phyloP scores from a whole-genome alignment of 495 filamentous ascomycete genomes.

The Hypoxylon trugodes region DNA sequence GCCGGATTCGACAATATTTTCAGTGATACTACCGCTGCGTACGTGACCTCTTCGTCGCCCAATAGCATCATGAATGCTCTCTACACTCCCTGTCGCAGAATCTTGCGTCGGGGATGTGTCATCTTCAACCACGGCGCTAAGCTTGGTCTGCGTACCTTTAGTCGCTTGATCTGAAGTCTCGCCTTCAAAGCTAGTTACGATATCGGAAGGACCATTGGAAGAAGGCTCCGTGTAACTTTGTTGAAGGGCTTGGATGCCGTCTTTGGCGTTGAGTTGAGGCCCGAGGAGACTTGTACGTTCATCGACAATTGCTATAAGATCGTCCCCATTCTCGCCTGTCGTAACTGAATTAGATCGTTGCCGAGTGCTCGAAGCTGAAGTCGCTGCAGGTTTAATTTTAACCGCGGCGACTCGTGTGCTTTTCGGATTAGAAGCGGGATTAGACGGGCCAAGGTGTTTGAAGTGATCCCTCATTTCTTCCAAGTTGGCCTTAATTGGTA shows the following conservation, averaged over 20 bases:
- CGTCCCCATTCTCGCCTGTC: slow-evolving; percentile 22
- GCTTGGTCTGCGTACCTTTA: slow-evolving; percentile 29
- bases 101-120: slow-evolving; percentile 42
- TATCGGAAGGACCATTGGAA: slow-evolving; percentile 47
- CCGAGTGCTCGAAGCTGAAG: slow-evolving; percentile 18
- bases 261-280: slow-evolving; percentile 59
- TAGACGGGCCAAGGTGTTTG: slow-evolving; percentile 91
- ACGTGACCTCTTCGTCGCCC: slow-evolving; percentile 63
- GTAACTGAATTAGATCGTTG: slow-evolving; percentile 39
- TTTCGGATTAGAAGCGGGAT: slow-evolving; percentile 83
- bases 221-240: slow-evolving; percentile 67
- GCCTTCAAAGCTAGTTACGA: slow-evolving; percentile 35
- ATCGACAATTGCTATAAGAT: slow-evolving; percentile 40
- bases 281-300: slow-evolving; percentile 53
- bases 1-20: slow-evolving; percentile 82
- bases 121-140: slow-evolving; percentile 14
- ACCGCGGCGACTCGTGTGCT: slow-evolving; percentile 86
- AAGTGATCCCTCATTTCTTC: slow-evolving; percentile 82
- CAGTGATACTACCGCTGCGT: slow-evolving; percentile 87
- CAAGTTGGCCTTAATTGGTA: slow-evolving; percentile 60
- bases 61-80: slow-evolving; percentile 23
- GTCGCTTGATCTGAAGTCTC: slow-evolving; percentile 31
- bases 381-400: slow-evolving; percentile 80
- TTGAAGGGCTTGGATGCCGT: slow-evolving; percentile 72
- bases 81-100: slow-evolving; percentile 23